A percentile compares a stretch with the other conserved stretches of the same genome.
Evolutionary conservation across 1,139 yeast species (phyloP).

Genomic region (Protomyces gravidus): DNA sequence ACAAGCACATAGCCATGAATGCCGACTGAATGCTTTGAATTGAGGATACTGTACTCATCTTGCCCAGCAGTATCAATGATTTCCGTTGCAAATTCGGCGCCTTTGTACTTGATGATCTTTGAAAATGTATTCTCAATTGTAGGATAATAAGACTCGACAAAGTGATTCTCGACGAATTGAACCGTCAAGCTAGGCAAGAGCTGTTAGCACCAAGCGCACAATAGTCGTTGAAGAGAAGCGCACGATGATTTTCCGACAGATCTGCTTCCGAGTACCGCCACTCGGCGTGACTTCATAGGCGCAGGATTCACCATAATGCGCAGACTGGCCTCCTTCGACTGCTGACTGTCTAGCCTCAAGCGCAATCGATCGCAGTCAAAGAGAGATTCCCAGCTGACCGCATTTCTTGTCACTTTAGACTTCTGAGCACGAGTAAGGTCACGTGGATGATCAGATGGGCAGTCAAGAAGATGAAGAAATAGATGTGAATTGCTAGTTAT

Average conservation of each 20-base stretch:
- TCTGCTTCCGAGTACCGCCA: slow-evolving; percentile 84
- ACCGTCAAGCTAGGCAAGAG: slow-evolving; percentile 78
- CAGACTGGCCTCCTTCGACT: background rate
- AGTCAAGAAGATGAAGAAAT: too few relatives aligned
- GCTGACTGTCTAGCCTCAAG: too few relatives aligned
- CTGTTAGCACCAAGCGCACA: slow-evolving; percentile 4
- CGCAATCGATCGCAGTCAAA: too few relatives aligned
- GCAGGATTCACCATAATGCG: slow-evolving; percentile 27
- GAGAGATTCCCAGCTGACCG: too few relatives aligned
- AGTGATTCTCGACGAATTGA: slow-evolving; percentile 73
- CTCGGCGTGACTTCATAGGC: slow-evolving; percentile 55
- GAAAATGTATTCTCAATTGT: slow-evolving; percentile 87
- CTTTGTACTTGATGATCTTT: slow-evolving; percentile 64
- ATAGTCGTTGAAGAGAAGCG: background rate
- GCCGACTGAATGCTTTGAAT: slow-evolving; percentile 76
- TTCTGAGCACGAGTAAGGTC: too few relatives aligned
- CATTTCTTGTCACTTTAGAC: too few relatives aligned
- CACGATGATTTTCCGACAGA: slow-evolving; percentile 60
- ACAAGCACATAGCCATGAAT: slow-evolving; percentile 81
- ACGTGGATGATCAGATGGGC: too few relatives aligned
- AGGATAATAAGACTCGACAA: slow-evolving; percentile 85
- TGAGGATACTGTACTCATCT: slow-evolving; percentile 81
- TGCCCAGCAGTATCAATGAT: slow-evolving; percentile 91
- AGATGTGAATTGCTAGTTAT: too few relatives aligned
- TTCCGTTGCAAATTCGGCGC: slow-evolving; percentile 76